These are phyloP conservation scores for Pestalotiopsis sp. DNA, from an alignment of 2,329 filamentous ascomycete genomes.

Conservation along the genomic window DNA sequence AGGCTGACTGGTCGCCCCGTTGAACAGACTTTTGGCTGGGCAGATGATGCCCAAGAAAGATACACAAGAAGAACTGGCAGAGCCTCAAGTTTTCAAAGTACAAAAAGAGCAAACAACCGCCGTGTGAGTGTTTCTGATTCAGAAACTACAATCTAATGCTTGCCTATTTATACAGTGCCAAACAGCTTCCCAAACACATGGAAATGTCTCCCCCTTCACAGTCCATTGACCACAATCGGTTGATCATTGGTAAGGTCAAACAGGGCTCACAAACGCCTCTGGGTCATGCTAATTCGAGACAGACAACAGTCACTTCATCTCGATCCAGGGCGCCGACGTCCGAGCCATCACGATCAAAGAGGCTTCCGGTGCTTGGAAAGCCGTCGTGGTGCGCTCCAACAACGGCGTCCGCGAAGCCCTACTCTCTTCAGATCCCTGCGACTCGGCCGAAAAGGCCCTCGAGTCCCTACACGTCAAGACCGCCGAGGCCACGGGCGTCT, in stretches of 20 bases:
- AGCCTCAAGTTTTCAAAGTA: not conserved
- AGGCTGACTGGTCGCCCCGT: too few species aligned
- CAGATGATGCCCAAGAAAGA: too few species aligned
- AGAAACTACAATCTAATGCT: not conserved
- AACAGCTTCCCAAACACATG: not conserved
- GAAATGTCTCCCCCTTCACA: not conserved
- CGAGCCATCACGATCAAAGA: conserved; percentile 25
- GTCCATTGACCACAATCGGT: not conserved
- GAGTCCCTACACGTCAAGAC: conserved; percentile 29
- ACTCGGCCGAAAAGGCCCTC: conserved; percentile 21
- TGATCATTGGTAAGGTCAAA: conserved; percentile 21
- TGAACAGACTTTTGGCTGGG: too few species aligned
- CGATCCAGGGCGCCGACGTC: conserved; percentile 25
- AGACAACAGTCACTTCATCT: conserved; percentile 32
- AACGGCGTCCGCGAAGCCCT: conserved; percentile 23
- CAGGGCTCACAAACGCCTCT: not conserved
- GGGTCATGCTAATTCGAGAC: not conserved
- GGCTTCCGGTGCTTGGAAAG: conserved; percentile 21
- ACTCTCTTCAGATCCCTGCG: conserved; percentile 23
- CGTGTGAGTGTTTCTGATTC: not conserved
- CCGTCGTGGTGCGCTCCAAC: conserved; percentile 25
- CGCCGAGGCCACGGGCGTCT: conserved; percentile 27
- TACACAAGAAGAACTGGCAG: too few species aligned
- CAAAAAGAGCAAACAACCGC: not conserved
- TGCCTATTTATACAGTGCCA: not conserved